Conservation (phyloP, 257 asterid species). For the Sherardia arvensis region DNA sequence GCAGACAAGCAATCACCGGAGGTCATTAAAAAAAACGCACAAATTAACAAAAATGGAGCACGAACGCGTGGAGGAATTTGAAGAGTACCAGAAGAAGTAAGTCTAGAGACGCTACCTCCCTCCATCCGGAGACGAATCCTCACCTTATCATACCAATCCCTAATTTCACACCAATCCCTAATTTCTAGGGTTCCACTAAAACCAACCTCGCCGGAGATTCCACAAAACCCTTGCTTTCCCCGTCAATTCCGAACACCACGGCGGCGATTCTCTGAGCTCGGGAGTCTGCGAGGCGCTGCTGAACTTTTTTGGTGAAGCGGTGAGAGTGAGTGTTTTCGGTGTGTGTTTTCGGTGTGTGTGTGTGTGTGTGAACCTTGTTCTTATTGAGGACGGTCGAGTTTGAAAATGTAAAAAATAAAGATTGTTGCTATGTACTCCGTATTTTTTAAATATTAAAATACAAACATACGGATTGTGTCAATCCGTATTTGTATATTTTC, state of each 20-base stretch:
- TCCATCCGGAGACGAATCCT: slow-evolving; percentile 93
- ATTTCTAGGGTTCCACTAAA: slow-evolving; percentile 18
- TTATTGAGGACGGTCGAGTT: slow-evolving; percentile 2
- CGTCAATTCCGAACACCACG: neutral
- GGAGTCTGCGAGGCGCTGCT: neutral
- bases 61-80: slow-evolving; percentile 38
- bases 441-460: too few species aligned
- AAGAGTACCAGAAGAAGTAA: slow-evolving; percentile 85
- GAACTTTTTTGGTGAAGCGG: neutral
- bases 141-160: slow-evolving; percentile 54
- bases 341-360: slow-evolving; percentile 3
- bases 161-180: slow-evolving; percentile 4
- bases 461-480: too few species aligned
- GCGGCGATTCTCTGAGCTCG: neutral
- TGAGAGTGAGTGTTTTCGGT: neutral
- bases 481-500: too few species aligned
- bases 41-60: neutral
- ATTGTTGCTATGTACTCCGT: too few species aligned
- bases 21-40: neutral
- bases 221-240: slow-evolving; percentile 24
- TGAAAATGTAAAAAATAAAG: slow-evolving; percentile 3
- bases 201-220: neutral
- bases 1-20: neutral
- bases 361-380: neutral
- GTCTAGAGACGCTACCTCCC: slow-evolving; percentile 97